Base-by-base conservation (phyloP, 2,329 filamentous ascomycete species). In the Fusarium abutilonis region DNA sequence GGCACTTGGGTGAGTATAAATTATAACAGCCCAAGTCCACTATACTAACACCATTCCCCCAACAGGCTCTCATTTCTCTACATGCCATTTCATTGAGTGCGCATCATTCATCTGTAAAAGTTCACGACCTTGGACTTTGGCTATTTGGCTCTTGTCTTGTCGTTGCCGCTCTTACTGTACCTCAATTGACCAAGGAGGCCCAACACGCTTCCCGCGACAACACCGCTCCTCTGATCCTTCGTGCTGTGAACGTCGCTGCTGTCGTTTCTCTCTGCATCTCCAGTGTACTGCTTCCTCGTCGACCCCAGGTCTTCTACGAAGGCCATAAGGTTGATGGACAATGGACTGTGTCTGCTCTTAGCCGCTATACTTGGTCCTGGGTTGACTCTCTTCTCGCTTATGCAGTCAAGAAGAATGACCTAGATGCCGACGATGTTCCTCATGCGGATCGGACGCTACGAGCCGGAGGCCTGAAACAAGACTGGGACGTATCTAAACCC, bases 291-390 rank as follows among this genome's bases (percentile, higher is more conserved):
- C 77, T 92, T 13, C 89, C 88, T 4, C 83, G 90, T 39, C 82
- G 90, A 10, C 90, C 90, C 4, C 80, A 87, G 49, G 86, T 93
- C 15, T 91, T 81, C 69, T 78, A 82, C 67, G 61, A 87, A 35
- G 86, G 80, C 23, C 77, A 80, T 42, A 71, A 80, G 4, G 87
- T 94, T 29, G 90, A 93, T 70, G 77, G 79, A 14, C 82, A 89
- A 75, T 82, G 80, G 66, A 89, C 87, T 0, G 80, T 79, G 4
- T 87, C 87, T 3, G 83, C 86, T 1, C 78, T 89, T 43, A 81
- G 77, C 46, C 83, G 86, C 46, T 86, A 86, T 69, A 90, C 84
- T 7, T 93, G 88, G 76, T 77, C 79, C 44, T 94, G 90, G 90
- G 80, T 84, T 2, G 74, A 72, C 2, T 72, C 76, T 3, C 67